A percentile compares a stretch with the other conserved stretches of the same genome.
Evolutionary conservation across 73 alveolate genomes (phyloP).

Genomic region (Tetrahymena borealis): DNA sequence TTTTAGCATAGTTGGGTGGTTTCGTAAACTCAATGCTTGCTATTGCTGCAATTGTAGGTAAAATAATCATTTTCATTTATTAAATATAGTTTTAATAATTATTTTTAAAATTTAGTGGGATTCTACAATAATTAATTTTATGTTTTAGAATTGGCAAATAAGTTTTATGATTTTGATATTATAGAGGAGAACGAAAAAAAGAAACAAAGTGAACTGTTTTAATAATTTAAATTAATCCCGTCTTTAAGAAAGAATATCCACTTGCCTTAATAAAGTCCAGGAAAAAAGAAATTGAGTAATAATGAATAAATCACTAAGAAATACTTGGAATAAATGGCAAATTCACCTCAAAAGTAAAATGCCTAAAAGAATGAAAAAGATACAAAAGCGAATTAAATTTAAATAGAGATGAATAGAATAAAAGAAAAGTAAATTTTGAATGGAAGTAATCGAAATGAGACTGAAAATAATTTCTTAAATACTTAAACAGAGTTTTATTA

Average conservation of each 20-base stretch:
- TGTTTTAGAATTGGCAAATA: background rate
- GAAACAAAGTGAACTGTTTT: background rate
- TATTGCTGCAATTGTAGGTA: background rate
- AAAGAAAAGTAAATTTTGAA: background rate
- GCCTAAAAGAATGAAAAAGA: background rate
- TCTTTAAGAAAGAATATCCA: background rate
- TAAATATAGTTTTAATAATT: background rate
- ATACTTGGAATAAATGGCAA: background rate
- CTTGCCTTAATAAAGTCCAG: background rate
- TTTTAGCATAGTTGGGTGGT: background rate
- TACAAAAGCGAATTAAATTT: background rate
- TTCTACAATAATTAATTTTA: background rate
- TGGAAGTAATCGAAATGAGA: background rate
- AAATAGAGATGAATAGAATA: background rate
- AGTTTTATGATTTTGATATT: background rate
- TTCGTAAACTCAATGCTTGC: background rate
- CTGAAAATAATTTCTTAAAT: background rate
- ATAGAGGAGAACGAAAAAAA: background rate
- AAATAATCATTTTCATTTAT: no score
- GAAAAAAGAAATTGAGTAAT: background rate
- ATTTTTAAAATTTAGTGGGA: background rate
- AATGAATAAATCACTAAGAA: background rate
- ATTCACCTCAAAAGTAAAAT: background rate
- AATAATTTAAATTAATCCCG: background rate
- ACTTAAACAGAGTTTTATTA: background rate